Base-by-base conservation (phyloP, 305 asterid species). In the Fraxinus greggii region DNA sequence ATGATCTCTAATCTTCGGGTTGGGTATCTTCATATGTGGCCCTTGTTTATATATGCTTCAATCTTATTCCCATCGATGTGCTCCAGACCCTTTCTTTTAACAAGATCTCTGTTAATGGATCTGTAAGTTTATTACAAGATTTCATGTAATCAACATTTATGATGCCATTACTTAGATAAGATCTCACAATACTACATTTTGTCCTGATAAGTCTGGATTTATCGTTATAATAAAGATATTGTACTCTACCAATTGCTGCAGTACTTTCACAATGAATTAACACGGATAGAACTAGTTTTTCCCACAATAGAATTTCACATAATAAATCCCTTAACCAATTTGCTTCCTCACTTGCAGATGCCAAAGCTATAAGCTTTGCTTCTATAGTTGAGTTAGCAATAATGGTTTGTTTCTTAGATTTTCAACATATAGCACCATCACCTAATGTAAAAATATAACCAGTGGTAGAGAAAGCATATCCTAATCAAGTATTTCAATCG, bases 381-480 rank as follows among this genome's bases (percentile, higher is more conserved):
- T 24, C 45, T 56, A 80, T 72, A 61, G 78, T 80, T 13, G 78
- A 80, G 6, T 72, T 21, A 15, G 72, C 12, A 4, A 80, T 70
- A 29, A 10, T 19, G 0, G 28, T 24, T 40, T 80, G 72, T 28
- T 72, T 80, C 13, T 72, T 42, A 38, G n/a, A 42, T 13, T 65
- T 17, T 26, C 73, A 72, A 15, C 24, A 72, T 2, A 72, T 28
- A 0, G 72, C 19, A 70, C 24, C 54, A 70, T 54, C 67, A 0
- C n/a, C 1, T 2, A 51, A 51, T 45, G 19, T 63, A 38, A 79
- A 79, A 7, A 79, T 40, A 36, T 24, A 65, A 5, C 65, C 42
- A 23, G 1, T 32, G 23, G 59, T 35, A 32, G 75, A 78, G 0
- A 15, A 13, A 17, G 59, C 23, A 33, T 78, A 6, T 0, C 7